Conservation (phyloP, 306 rosid species). For the barrel medic (Medicago truncatula) region DNA sequence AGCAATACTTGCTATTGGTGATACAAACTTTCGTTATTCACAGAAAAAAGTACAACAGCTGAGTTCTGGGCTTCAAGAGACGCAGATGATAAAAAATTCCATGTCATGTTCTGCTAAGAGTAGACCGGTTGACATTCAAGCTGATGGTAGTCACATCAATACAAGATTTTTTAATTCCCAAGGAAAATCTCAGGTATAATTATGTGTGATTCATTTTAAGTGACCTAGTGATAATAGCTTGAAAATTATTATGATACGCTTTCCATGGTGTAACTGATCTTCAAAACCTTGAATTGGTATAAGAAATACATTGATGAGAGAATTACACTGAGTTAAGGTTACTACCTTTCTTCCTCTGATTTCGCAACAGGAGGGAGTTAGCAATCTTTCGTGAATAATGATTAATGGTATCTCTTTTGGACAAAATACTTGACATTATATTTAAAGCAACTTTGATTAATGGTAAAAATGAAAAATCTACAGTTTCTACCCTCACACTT, state of each 20-base stretch:
- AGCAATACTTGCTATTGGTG: slow-evolving; percentile 36
- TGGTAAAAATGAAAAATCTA: slow-evolving; percentile 1
- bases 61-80: slow-evolving; percentile 70
- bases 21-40: slow-evolving; percentile 42
- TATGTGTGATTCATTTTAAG: slow-evolving; percentile 24
- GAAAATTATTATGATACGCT: background rate
- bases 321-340: background rate
- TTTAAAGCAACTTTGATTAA: slow-evolving; percentile 10
- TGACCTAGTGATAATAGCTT: slow-evolving; percentile 20
- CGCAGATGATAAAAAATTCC: slow-evolving; percentile 60
- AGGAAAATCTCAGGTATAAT: slow-evolving; percentile 62
- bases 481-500: background rate
- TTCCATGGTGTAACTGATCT: background rate
- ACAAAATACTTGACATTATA: background rate
- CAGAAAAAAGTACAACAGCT: slow-evolving; percentile 66
- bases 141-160: slow-evolving; percentile 45
- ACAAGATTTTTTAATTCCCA: slow-evolving; percentile 46
- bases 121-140: slow-evolving; percentile 45
- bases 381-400: too few species aligned
- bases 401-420: too few species aligned
- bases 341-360: background rate
- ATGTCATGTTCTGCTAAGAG: slow-evolving; percentile 42
- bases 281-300: background rate
- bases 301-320: background rate
- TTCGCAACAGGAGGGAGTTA: background rate